phyloP scores from a whole-genome alignment of 768 basidiomycete species.

The Tylopilus sp. region DNA sequence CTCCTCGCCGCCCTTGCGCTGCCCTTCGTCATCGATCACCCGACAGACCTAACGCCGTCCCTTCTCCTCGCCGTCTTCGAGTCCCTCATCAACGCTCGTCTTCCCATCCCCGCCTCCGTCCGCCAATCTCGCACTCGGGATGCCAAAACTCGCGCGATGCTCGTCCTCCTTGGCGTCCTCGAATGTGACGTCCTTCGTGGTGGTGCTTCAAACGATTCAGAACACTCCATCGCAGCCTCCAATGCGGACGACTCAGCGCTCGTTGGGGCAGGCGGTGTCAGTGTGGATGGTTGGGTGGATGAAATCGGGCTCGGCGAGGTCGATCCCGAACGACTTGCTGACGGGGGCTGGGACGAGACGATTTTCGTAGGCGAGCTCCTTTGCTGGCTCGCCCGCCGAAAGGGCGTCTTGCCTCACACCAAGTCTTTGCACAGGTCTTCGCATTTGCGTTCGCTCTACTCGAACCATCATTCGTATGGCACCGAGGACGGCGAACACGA shows the following conservation, averaged over 20 bases:
- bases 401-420: constrained; percentile 31
- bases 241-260: constrained; percentile 29
- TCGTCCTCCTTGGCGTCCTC: constrained; percentile 71
- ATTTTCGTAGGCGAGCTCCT: constrained; percentile 62
- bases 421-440: background rate
- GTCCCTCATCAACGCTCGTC: constrained; percentile 49
- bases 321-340: constrained; percentile 62
- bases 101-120: constrained; percentile 41
- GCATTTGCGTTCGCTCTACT: constrained; percentile 17
- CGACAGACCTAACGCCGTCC: constrained; percentile 65
- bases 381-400: constrained; percentile 60
- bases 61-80: constrained; percentile 71
- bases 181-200: constrained; percentile 57
- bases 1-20: constrained; percentile 44
- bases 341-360: constrained; percentile 65
- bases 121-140: constrained; percentile 35
- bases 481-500: constrained; percentile 10
- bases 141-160: constrained; percentile 60
- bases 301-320: constrained; percentile 64
- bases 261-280: constrained; percentile 20
- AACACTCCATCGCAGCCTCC: constrained; percentile 6
- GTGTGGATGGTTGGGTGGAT: constrained; percentile 30
- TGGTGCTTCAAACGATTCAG: constrained; percentile 37
- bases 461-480: constrained; percentile 17
- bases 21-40: constrained; percentile 46